Percentiles rank a stretch among this genome's conserved stretches.
phyloP scores from a whole-genome alignment of 163 green algal species.

The Scenedesmus sp. region DNA sequence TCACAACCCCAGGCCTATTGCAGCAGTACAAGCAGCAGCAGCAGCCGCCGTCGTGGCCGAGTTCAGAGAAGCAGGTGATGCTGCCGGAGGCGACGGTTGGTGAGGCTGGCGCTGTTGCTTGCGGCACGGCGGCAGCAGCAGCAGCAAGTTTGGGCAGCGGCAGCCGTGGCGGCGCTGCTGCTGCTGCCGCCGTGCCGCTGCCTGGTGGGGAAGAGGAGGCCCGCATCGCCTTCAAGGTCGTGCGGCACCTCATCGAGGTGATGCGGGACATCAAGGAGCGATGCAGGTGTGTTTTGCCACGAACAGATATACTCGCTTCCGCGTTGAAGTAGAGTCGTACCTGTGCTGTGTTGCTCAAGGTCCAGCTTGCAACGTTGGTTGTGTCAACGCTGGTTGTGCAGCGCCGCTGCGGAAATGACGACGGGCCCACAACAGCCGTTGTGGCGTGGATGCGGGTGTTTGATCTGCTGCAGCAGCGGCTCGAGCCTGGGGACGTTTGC shows the following conservation, averaged over 20 bases:
- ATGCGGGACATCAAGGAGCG: constrained; percentile 36
- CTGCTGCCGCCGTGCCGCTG: constrained; percentile 24
- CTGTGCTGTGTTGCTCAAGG: no score
- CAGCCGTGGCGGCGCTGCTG: not conserved
- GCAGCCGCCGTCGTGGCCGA: not conserved
- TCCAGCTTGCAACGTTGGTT: no score
- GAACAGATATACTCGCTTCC: no score
- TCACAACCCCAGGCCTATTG: not conserved
- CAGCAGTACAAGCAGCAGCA: constrained; percentile 12
- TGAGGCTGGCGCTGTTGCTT: not conserved
- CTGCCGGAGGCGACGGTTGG: not conserved
- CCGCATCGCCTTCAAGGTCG: constrained; percentile 13
- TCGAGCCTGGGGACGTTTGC: no score
- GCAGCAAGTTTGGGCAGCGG: not conserved
- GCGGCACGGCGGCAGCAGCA: constrained; percentile 20
- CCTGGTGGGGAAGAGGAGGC: constrained; percentile 34
- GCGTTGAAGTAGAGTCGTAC: no score
- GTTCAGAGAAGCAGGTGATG: not conserved
- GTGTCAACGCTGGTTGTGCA: no score
- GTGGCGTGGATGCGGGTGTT: no score
- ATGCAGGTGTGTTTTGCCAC: constrained; percentile 37
- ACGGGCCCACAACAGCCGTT: no score
- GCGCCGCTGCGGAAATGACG: no score
- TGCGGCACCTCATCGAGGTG: constrained; percentile 15
- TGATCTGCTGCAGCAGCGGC: no score